Conservation (phyloP, 345 rosid genomes). For the Bruguiera sexangula region DNA sequence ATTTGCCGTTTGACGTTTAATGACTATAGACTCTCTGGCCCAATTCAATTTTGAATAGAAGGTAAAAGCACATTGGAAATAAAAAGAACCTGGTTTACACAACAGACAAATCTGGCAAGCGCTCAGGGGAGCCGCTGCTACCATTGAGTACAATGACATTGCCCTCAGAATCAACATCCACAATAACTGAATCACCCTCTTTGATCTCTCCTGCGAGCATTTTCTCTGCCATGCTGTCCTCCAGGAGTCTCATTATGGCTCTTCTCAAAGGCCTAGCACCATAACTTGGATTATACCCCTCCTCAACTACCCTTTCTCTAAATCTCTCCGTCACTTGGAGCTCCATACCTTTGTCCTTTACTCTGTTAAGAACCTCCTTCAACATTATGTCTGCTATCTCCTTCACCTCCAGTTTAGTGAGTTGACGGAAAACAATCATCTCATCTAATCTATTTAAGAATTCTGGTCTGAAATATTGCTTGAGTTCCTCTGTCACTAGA, state of each 20-base stretch:
- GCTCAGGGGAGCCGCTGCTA: constrained; percentile 57
- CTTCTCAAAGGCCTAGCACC: constrained; percentile 97
- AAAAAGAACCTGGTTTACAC: constrained; percentile 30
- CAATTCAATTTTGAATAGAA: constrained; percentile 12
- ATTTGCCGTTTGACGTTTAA: constrained; percentile 26
- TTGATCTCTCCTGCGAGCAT: constrained; percentile 93
- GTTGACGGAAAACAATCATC: constrained; percentile 93
- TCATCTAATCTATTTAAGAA: constrained; percentile 94
- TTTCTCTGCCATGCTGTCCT: constrained; percentile 99
- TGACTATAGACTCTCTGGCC: constrained; percentile 25
- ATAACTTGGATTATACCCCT: constrained; percentile 93
- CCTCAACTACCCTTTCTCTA: constrained; percentile 84
- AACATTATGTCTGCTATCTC: constrained; percentile 94
- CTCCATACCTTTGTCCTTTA: constrained; percentile 73
- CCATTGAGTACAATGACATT: constrained; percentile 83
- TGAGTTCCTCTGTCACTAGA: constrained; percentile 85
- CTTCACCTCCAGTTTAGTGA: constrained; percentile 86
- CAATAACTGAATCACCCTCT: constrained; percentile 87
- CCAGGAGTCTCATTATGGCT: constrained; percentile 91
- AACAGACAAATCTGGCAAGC: constrained; percentile 52
- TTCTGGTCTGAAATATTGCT: constrained; percentile 91
- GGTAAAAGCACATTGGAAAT: constrained; percentile 30
- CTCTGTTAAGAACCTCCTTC: constrained; percentile 74
- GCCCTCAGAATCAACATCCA: constrained; percentile 81
- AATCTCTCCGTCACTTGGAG: constrained; percentile 95